phyloP scores from a whole-genome alignment of 2,329 filamentous ascomycete genomes.

The Whalleya microplaca region DNA sequence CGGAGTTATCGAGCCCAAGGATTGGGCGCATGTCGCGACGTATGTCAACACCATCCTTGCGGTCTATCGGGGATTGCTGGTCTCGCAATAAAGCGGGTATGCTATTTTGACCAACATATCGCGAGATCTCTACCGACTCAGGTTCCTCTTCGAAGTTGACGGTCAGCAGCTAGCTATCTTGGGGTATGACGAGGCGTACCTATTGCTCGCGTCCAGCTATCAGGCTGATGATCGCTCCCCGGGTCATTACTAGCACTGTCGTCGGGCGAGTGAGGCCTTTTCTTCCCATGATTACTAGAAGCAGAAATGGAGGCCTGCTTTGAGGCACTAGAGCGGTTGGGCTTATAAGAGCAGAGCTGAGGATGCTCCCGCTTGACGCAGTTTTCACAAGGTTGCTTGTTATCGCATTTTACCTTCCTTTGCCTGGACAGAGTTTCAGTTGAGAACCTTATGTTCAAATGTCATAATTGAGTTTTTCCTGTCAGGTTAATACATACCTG shows the following conservation, averaged over 20 bases:
- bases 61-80: slow-evolving; percentile 58
- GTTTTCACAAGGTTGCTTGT: slow-evolving; percentile 70
- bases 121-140: slow-evolving; percentile 57
- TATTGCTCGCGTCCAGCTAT: slow-evolving; percentile 38
- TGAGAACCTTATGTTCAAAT: not conserved
- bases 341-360: slow-evolving; percentile 68
- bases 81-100: slow-evolving; percentile 68
- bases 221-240: slow-evolving; percentile 40
- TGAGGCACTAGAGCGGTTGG: slow-evolving; percentile 52
- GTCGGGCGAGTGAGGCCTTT: slow-evolving; percentile 50
- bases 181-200: slow-evolving; percentile 26
- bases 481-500: slow-evolving; percentile 27
- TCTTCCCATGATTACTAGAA: slow-evolving; percentile 39
- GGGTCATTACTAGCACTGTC: slow-evolving; percentile 42
- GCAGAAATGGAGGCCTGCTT: slow-evolving; percentile 40
- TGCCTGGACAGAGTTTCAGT: slow-evolving; percentile 46
- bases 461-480: not conserved
- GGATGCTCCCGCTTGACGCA: slow-evolving; percentile 69
- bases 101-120: slow-evolving; percentile 69
- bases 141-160: slow-evolving; percentile 48
- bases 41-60: slow-evolving; percentile 59
- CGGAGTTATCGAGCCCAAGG: slow-evolving; percentile 66
- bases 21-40: slow-evolving; percentile 69
- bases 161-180: slow-evolving; percentile 15
- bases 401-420: slow-evolving; percentile 71